These are phyloP conservation scores for Candida ovalis DNA, from an alignment of 805 yeast genomes.

Conservation along the genomic window DNA sequence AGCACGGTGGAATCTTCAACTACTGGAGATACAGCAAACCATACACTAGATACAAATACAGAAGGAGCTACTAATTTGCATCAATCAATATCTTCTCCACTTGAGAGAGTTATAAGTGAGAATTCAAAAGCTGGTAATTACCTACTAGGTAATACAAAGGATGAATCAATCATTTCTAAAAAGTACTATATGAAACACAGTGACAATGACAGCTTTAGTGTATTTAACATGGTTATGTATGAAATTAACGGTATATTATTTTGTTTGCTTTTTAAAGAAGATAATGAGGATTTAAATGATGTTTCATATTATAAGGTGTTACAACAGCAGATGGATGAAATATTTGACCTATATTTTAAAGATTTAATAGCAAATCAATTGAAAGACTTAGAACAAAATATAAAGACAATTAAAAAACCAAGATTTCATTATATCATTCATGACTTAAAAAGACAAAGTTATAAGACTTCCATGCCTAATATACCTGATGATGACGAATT, in stretches of 20 bases:
- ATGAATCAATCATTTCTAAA: constrained; percentile 14
- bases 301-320: constrained; percentile 11
- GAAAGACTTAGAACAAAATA: constrained; percentile 16
- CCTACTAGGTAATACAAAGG: constrained; percentile 23
- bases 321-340: constrained; percentile 14
- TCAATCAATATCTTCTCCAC: background rate
- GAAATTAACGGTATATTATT: constrained; percentile 31
- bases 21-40: constrained; percentile 1
- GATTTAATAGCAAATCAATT: constrained; percentile 27
- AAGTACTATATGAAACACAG: constrained; percentile 9
- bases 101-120: constrained; percentile 10
- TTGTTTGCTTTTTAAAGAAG: constrained; percentile 15
- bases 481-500: constrained; percentile 26
- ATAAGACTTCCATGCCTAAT: constrained; percentile 27
- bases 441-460: constrained; percentile 13
- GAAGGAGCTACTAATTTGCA: background rate
- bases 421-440: constrained; percentile 24
- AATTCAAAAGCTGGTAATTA: constrained; percentile 21
- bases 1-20: background rate
- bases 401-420: constrained; percentile 7
- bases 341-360: constrained; percentile 23
- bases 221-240: constrained; percentile 23
- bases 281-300: background rate
- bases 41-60: background rate
- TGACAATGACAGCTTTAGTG: background rate